Evolutionary conservation across 768 basidiomycete genomes (phyloP).

Genomic region (Tricholomella constricta): DNA sequence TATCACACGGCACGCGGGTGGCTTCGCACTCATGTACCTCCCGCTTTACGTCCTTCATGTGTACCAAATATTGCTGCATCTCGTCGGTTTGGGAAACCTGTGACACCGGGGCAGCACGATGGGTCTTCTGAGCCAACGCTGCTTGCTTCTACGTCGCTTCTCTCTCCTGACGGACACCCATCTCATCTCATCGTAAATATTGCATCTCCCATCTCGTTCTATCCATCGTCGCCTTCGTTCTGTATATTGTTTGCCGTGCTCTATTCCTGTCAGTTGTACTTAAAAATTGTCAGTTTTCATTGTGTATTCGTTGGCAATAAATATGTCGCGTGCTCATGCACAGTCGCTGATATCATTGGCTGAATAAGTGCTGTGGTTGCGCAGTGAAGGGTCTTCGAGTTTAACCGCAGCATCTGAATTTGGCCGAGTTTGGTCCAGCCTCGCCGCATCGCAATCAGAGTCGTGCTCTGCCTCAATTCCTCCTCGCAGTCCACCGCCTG

Average conservation of each 20-base stretch:
- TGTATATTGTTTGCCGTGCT: constrained; percentile 12
- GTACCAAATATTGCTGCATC: constrained; percentile 26
- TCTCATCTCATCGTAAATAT: constrained; percentile 7
- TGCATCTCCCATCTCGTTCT: constrained; percentile 1
- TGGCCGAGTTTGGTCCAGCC: constrained; percentile 20
- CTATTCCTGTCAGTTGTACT: constrained; percentile 3
- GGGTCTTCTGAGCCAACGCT: constrained; percentile 2
- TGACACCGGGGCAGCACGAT: constrained; percentile 8
- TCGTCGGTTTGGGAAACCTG: constrained; percentile 13
- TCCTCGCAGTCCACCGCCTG: constrained; percentile 16
- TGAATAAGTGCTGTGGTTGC: background rate
- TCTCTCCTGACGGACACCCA: background rate
- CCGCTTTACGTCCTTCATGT: constrained; percentile 26
- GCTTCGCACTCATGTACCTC: constrained; percentile 22
- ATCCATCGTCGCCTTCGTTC: constrained; percentile 1
- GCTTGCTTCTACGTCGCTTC: constrained; percentile 8
- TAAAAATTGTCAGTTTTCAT: constrained; percentile 5
- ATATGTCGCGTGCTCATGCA: background rate
- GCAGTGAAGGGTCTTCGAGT: background rate
- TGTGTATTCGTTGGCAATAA: constrained; percentile 8
- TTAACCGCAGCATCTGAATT: constrained; percentile 8
- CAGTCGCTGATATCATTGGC: background rate
- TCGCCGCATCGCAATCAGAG: constrained; percentile 10
- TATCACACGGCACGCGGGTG: constrained; percentile 17
- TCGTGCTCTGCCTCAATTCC: constrained; percentile 13